These are phyloP conservation scores for Aureobasidium sp. DNA, from an alignment of 2,329 filamentous ascomycete species.

Conservation along the genomic window DNA sequence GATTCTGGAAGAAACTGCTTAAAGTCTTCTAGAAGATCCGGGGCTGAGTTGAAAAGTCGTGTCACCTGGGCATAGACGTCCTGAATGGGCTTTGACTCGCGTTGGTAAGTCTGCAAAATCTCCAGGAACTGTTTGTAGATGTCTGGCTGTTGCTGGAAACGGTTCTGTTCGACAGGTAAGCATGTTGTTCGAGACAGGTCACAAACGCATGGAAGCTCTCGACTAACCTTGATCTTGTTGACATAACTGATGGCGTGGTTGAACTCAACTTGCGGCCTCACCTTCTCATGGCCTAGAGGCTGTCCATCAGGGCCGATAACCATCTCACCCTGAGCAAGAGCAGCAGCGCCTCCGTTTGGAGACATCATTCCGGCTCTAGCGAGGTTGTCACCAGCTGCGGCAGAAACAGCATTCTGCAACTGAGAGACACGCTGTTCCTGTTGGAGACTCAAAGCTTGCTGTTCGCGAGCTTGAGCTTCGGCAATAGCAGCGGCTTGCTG, in stretches of 20 bases:
- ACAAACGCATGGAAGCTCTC: neutral
- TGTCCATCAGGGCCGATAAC: slow-evolving; percentile 49
- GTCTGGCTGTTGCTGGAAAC: slow-evolving; percentile 91
- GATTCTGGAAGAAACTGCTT: slow-evolving; percentile 98
- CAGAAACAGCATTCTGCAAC: slow-evolving; percentile 57
- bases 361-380: slow-evolving; percentile 46
- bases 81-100: slow-evolving; percentile 96
- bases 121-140: slow-evolving; percentile 99
- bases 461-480: slow-evolving; percentile 24
- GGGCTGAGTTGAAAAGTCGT: slow-evolving; percentile 82
- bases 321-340: slow-evolving; percentile 50
- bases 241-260: slow-evolving; percentile 99
- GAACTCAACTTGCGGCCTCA: slow-evolving; percentile 87
- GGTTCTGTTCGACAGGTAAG: slow-evolving; percentile 57
- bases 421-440: slow-evolving; percentile 61
- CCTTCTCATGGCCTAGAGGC: slow-evolving; percentile 62
- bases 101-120: slow-evolving; percentile 95
- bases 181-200: neutral
- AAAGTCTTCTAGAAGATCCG: slow-evolving; percentile 93
- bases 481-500: slow-evolving; percentile 15
- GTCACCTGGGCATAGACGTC: slow-evolving; percentile 98
- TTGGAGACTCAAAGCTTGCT: slow-evolving; percentile 33
- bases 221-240: slow-evolving; percentile 93
- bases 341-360: slow-evolving; percentile 28
- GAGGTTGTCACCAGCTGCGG: slow-evolving; percentile 44